Conservation (phyloP, 2,329 filamentous ascomycete genomes). For the Aureobasidium melanogenum region DNA sequence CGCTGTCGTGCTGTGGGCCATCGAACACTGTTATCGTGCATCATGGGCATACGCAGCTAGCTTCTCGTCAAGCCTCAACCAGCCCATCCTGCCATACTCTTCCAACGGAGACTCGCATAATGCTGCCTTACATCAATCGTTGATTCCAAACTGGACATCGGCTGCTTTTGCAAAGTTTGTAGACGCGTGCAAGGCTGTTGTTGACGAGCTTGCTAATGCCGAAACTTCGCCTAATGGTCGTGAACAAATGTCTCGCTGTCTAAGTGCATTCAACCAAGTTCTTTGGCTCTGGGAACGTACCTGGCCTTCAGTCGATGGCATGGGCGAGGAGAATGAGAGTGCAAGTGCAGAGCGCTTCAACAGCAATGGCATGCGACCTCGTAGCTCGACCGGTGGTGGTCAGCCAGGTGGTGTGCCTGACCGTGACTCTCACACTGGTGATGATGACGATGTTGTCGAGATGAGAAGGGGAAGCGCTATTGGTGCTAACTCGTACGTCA, state of each 20-base stretch:
- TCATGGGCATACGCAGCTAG: slow-evolving; percentile 41
- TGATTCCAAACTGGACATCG: slow-evolving; percentile 45
- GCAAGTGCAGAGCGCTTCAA: slow-evolving; percentile 12
- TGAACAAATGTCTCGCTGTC: slow-evolving; percentile 39
- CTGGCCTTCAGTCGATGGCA: slow-evolving; percentile 42
- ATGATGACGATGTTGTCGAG: slow-evolving; percentile 11
- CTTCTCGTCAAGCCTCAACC: slow-evolving; percentile 27
- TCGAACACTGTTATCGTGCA: slow-evolving; percentile 50
- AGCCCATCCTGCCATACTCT: slow-evolving; percentile 24
- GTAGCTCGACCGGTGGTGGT: neutral
- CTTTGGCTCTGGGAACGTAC: slow-evolving; percentile 40
- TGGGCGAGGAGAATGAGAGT: slow-evolving; percentile 37
- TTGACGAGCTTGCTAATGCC: slow-evolving; percentile 41
- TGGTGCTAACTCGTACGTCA: slow-evolving; percentile 6
- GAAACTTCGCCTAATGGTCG: slow-evolving; percentile 39
- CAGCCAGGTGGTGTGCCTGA: neutral
- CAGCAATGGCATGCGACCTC: slow-evolving; percentile 7
- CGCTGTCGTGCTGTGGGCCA: slow-evolving; percentile 67
- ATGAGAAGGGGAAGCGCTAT: slow-evolving; percentile 8
- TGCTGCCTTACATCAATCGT: slow-evolving; percentile 39
- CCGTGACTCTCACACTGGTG: neutral
- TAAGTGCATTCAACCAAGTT: slow-evolving; percentile 39
- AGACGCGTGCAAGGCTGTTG: slow-evolving; percentile 38
- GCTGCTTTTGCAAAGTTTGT: slow-evolving; percentile 42
- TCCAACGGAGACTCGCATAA: slow-evolving; percentile 32